Percentiles rank a stretch among this genome's conserved stretches.
Conservation (phyloP, 2,329 filamentous ascomycete species). For the Paecilomyces fulvus region DNA sequence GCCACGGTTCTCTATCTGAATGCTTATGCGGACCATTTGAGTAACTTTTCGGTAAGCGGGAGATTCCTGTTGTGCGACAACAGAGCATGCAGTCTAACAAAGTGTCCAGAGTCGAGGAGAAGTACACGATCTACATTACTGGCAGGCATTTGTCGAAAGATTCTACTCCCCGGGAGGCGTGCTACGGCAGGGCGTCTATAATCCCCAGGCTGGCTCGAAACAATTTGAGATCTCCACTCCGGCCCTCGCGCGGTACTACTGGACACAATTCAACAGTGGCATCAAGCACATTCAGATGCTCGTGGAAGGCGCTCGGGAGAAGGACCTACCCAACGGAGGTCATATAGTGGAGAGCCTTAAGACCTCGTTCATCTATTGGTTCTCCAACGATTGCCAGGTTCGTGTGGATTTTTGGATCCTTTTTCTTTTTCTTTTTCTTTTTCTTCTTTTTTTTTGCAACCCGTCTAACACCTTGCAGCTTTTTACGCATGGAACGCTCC, state of each 20-base stretch:
- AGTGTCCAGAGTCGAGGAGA: slow-evolving; percentile 45
- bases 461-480: slow-evolving; percentile 43
- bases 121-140: slow-evolving; percentile 63
- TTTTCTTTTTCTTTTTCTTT: neutral
- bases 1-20: slow-evolving; percentile 45
- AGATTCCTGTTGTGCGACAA: neutral
- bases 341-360: slow-evolving; percentile 68
- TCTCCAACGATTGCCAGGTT: slow-evolving; percentile 74
- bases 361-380: slow-evolving; percentile 82
- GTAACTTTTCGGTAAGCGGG: slow-evolving; percentile 48
- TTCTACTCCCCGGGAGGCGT: slow-evolving; percentile 75
- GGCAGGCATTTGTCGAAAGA: slow-evolving; percentile 67
- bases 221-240: slow-evolving; percentile 79
- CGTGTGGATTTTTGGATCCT: slow-evolving; percentile 22
- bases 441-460: neutral
- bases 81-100: slow-evolving; percentile 7
- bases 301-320: slow-evolving; percentile 59
- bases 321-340: slow-evolving; percentile 51
- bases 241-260: slow-evolving; percentile 79
- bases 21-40: slow-evolving; percentile 49
- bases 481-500: slow-evolving; percentile 66
- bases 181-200: slow-evolving; percentile 62
- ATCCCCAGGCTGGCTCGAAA: slow-evolving; percentile 55
- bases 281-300: slow-evolving; percentile 79
- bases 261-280: slow-evolving; percentile 79